Evolutionary conservation across 306 rosid species (phyloP).

Genomic region (Clitoria ternatea): DNA sequence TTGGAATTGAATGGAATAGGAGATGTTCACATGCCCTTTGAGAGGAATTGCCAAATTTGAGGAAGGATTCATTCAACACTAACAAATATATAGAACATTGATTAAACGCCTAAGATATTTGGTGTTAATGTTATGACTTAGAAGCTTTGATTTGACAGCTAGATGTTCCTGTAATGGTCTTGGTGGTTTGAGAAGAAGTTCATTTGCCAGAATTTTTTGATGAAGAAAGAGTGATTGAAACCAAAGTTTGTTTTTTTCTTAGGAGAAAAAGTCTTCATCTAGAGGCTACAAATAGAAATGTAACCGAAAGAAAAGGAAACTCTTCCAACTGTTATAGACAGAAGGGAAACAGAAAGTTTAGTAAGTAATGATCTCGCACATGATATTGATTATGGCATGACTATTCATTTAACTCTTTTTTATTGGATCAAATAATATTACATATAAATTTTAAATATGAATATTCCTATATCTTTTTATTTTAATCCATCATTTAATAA

Average conservation of each 20-base stretch:
- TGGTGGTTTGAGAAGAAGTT: not conserved
- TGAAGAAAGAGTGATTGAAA: slow-evolving; percentile 8
- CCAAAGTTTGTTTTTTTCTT: slow-evolving; percentile 22
- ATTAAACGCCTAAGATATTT: not conserved
- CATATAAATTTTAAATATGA: too few species aligned
- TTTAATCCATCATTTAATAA: too few species aligned
- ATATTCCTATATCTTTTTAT: too few species aligned
- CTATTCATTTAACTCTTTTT: too few species aligned
- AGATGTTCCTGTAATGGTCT: not conserved
- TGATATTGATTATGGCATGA: too few species aligned
- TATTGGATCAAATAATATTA: too few species aligned
- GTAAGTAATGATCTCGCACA: not conserved
- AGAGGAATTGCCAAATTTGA: not conserved
- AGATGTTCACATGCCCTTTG: not conserved
- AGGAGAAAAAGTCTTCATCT: slow-evolving; percentile 28
- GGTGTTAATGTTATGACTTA: not conserved
- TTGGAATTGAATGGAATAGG: not conserved
- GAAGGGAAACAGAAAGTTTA: not conserved
- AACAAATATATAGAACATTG: not conserved
- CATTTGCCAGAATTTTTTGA: not conserved
- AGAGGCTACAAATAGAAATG: slow-evolving; percentile 26
- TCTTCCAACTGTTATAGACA: not conserved
- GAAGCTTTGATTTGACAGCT: not conserved
- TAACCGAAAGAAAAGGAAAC: slow-evolving; percentile 16
- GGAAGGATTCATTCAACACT: not conserved